A percentile compares a stretch with the other conserved stretches of the same genome.
Conservation (phyloP, 176 grass and related monocot genomes). For the Lolium rigidum region DNA sequence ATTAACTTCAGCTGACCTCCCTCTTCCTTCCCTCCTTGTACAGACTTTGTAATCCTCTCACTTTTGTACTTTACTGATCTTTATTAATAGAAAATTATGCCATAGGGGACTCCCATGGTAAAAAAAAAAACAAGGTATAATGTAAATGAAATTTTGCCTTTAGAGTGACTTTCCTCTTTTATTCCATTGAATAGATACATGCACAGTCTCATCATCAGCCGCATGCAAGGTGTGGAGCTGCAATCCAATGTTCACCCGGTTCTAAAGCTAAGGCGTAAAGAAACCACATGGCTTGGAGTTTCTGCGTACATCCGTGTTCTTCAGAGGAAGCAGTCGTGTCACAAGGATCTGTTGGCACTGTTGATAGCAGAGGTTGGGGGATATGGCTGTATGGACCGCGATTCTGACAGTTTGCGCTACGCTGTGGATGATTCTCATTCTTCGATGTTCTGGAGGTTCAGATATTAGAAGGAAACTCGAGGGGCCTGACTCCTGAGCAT, state of each 20-base stretch:
- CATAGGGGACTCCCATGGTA: too few species aligned
- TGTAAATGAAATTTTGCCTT: conserved; percentile 12
- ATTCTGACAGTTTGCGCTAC: conserved; percentile 54
- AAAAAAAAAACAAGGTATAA: neutral
- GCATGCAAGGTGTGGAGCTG: conserved; percentile 48
- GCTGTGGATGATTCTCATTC: conserved; percentile 86
- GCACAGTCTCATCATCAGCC: conserved; percentile 64
- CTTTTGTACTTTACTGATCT: too few species aligned
- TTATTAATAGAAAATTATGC: too few species aligned
- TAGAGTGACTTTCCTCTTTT: conserved; percentile 6
- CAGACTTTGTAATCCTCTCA: too few species aligned
- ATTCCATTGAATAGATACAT: conserved; percentile 66
- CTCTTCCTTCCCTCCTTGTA: too few species aligned
- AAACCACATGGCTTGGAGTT: conserved; percentile 76
- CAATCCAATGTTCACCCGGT: conserved; percentile 45
- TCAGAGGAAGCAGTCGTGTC: conserved; percentile 75
- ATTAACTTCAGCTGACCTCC: too few species aligned
- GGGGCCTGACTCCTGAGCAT: neutral
- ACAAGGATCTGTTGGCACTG: conserved; percentile 62
- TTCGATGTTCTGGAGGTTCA: conserved; percentile 80
- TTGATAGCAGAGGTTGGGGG: conserved; percentile 53
- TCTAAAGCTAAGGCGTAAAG: conserved; percentile 60
- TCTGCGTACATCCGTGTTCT: conserved; percentile 70
- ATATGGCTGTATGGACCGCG: conserved; percentile 36
- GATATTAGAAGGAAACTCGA: conserved; percentile 57